Base-by-base conservation (phyloP, 495 filamentous ascomycete species). In the Hyaloscypha finlandica region DNA sequence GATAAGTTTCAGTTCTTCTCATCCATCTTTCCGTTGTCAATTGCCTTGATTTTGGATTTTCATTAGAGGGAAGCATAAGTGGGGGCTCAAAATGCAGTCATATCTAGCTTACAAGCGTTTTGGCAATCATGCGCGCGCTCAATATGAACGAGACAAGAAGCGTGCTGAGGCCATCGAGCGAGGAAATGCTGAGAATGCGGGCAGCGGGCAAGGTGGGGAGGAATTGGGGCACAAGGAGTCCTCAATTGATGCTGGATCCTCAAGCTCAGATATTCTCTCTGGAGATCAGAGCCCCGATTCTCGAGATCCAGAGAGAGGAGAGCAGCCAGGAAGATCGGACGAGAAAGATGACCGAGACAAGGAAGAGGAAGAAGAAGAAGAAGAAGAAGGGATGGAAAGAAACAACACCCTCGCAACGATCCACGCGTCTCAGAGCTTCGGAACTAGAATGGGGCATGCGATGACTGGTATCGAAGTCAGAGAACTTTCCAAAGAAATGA, bases 401-500 rank as follows among this genome's bases (percentile, higher is more conserved):
- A 25, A 25, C 2, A 25, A 25, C 25, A 25, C 25, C 25, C 9
- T 61, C 5, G 20, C 42, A 2, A 64, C 22, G 14, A 53, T 32
- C 16, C 11, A 51, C n/a, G 66, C 64, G n/a, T 39, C 8, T 30
- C 56, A 73, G 4, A 64, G 59, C 25, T 66, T 68, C 56, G 61
- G 71, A 16, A 67, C 64, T 1, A 63, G 63, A 57, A 66, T 72
- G 63, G 70, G 70, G 6, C 52, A 67, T 55, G 63, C 66, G 12
- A 16, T 72, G 52, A 64, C 56, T 8, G 63, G 70, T 30, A 67
- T 72, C 35, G 70, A 69, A 55, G 63, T 72, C 8, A 30, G 62
- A 31, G 39, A 67, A 42, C 58, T 66, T 20, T 54, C 61, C 0
- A 35, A 63, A 59, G 35, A 66, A 30, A 16, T 70, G 30, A 67